These are phyloP conservation scores for Trametes villosa DNA, from an alignment of 768 basidiomycete species.

Conservation along the genomic window DNA sequence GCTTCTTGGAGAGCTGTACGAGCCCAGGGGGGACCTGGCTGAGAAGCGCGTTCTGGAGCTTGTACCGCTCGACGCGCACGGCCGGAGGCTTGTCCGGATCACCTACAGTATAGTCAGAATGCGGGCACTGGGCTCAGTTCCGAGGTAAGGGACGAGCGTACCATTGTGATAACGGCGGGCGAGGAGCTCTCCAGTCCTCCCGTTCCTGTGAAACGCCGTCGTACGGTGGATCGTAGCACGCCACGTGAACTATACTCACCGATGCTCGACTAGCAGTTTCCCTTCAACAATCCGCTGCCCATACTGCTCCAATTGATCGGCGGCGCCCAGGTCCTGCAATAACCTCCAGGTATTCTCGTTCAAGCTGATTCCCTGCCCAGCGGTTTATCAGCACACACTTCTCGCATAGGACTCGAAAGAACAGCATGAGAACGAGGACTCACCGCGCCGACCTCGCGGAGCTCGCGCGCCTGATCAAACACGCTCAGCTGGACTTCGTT, in stretches of 20 bases:
- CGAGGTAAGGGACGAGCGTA: neutral
- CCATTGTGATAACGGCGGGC: neutral
- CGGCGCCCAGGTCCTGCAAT: neutral
- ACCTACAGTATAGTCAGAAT: neutral
- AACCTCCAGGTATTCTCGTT: constrained; percentile 1
- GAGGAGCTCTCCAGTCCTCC: neutral
- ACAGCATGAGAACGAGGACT: neutral
- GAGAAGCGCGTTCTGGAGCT: neutral
- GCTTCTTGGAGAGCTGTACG: neutral
- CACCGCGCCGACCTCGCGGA: neutral
- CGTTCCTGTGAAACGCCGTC: neutral
- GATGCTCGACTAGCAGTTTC: neutral
- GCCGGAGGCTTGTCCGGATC: neutral
- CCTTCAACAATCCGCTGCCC: neutral
- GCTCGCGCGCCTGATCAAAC: neutral
- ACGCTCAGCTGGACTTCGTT: neutral
- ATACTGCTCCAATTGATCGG: neutral
- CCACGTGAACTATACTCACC: neutral
- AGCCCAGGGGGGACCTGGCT: neutral
- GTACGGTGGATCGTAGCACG: neutral
- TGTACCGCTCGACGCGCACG: neutral
- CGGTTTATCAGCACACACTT: too few species aligned
- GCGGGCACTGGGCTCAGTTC: too few species aligned
- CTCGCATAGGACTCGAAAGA: too few species aligned
- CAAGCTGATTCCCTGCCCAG: neutral